Percentiles rank a stretch among this genome's conserved stretches.
Evolutionary conservation across 805 yeast species (phyloP).

Genomic region (Nakazawaea siamensis): DNA sequence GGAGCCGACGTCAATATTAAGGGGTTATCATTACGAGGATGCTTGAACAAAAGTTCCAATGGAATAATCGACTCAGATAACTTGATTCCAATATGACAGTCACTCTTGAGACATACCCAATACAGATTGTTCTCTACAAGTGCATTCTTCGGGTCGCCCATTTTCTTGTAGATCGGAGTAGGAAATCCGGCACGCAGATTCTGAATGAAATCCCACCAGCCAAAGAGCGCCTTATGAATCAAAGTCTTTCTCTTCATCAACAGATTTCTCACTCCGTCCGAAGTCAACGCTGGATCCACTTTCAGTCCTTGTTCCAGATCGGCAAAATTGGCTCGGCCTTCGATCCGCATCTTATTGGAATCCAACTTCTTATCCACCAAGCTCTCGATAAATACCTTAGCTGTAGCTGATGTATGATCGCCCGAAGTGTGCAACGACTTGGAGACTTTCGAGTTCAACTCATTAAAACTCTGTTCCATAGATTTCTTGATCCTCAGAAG

Average conservation of each 20-base stretch:
- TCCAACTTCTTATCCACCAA: conserved; percentile 6
- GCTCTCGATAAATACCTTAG: conserved; percentile 3
- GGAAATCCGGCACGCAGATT: not conserved
- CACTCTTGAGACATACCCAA: conserved; percentile 4
- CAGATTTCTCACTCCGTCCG: not conserved
- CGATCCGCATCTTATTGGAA: conserved; percentile 1
- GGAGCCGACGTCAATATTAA: conserved; percentile 7
- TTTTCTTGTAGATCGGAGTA: not conserved
- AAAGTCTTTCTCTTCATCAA: conserved; percentile 5
- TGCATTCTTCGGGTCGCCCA: conserved; percentile 2
- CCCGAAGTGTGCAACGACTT: not conserved
- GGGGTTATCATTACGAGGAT: conserved; percentile 10
- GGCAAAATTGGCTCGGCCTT: conserved; percentile 8
- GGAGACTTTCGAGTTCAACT: conserved; percentile 1
- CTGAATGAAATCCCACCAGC: conserved; percentile 8
- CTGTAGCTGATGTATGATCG: not conserved
- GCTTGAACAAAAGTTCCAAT: conserved; percentile 2
- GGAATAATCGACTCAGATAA: conserved; percentile 3
- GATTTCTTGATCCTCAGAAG: conserved; percentile 1
- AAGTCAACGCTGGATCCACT: conserved; percentile 2
- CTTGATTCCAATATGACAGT: conserved; percentile 8
- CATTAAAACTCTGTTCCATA: conserved; percentile 1
- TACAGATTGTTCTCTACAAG: conserved; percentile 2
- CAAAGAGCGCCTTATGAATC: conserved; percentile 2
- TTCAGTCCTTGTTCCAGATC: conserved; percentile 6